Evolutionary conservation across 2,329 filamentous ascomycete genomes (phyloP).

Genomic region (Ceratocystiopsis brevicomis): DNA sequence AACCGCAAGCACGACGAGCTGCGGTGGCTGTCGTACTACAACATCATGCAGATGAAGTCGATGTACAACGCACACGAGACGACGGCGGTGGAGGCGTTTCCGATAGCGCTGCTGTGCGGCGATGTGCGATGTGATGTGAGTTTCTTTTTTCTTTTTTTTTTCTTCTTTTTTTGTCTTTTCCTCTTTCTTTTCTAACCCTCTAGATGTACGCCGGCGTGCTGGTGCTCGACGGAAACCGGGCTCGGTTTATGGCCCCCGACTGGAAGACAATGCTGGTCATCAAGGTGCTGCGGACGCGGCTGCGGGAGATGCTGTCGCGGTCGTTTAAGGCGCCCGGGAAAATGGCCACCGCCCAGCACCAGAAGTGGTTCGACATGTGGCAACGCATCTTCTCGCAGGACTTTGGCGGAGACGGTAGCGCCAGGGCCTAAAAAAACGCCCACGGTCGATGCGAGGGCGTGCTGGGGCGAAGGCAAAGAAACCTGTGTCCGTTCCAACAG

Average conservation of each 20-base stretch:
- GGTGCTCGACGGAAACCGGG: slow-evolving; percentile 68
- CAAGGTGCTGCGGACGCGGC: slow-evolving; percentile 54
- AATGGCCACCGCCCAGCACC: slow-evolving; percentile 43
- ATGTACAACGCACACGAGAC: slow-evolving; percentile 86
- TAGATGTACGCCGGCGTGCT: slow-evolving; percentile 76
- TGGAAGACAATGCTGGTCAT: slow-evolving; percentile 87
- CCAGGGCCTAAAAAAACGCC: too few relatives aligned
- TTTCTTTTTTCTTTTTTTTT: slow-evolving; percentile 1
- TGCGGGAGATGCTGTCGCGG: slow-evolving; percentile 56
- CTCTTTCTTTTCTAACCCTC: too few relatives aligned
- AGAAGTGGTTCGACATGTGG: slow-evolving; percentile 58
- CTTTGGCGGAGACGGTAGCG: slow-evolving; percentile 11
- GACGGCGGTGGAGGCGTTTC: slow-evolving; percentile 60
- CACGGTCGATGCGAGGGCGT: too few relatives aligned
- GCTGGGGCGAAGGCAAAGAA: too few relatives aligned
- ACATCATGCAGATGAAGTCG: slow-evolving; percentile 87
- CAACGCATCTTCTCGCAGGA: slow-evolving; percentile 46
- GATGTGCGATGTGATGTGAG: slow-evolving; percentile 71
- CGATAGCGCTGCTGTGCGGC: slow-evolving; percentile 68
- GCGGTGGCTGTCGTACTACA: slow-evolving; percentile 84
- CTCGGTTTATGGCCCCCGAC: slow-evolving; percentile 64
- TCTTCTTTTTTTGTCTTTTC: background rate
- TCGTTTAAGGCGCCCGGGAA: slow-evolving; percentile 51
- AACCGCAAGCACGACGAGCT: slow-evolving; percentile 54
- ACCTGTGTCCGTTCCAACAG: too few relatives aligned